phyloP scores from a whole-genome alignment of 176 grass and related monocot genomes.

The Aegilops speltoides region DNA sequence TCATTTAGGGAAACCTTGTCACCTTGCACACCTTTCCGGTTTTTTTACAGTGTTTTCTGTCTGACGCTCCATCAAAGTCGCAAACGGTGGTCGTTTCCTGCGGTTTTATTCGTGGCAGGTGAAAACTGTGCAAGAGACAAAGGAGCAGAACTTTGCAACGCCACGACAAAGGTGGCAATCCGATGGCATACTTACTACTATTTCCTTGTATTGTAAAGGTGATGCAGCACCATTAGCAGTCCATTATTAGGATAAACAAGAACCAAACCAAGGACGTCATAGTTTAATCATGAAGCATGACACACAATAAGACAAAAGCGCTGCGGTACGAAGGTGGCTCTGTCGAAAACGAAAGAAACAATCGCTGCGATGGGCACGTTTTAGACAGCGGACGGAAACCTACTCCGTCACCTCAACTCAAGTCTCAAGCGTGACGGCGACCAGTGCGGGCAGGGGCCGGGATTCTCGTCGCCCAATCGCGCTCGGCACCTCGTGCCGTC shows the following conservation, averaged over 20 bases:
- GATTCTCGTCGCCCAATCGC: background rate
- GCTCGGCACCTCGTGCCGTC: background rate
- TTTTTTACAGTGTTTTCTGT: background rate
- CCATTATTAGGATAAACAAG: background rate
- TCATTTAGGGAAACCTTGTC: background rate
- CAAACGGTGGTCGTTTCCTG: background rate
- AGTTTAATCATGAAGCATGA: constrained; percentile 22
- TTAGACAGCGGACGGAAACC: background rate
- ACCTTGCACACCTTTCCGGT: background rate
- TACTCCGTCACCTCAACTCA: background rate
- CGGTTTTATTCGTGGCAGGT: background rate
- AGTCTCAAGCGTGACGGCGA: constrained; percentile 4
- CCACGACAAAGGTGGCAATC: background rate
- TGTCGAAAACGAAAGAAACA: constrained; percentile 3
- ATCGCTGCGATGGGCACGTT: background rate
- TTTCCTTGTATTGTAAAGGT: background rate
- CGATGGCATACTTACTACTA: background rate
- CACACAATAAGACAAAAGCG: constrained; percentile 8
- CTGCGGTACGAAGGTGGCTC: background rate
- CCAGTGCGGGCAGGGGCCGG: background rate
- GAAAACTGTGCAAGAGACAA: background rate
- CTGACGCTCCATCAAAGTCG: background rate
- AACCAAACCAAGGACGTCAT: constrained; percentile 11
- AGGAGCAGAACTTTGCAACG: background rate
- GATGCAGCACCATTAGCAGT: background rate